phyloP scores from a whole-genome alignment of 1,284 basidiomycete genomes.

The Ceratobasidium sp. region DNA sequence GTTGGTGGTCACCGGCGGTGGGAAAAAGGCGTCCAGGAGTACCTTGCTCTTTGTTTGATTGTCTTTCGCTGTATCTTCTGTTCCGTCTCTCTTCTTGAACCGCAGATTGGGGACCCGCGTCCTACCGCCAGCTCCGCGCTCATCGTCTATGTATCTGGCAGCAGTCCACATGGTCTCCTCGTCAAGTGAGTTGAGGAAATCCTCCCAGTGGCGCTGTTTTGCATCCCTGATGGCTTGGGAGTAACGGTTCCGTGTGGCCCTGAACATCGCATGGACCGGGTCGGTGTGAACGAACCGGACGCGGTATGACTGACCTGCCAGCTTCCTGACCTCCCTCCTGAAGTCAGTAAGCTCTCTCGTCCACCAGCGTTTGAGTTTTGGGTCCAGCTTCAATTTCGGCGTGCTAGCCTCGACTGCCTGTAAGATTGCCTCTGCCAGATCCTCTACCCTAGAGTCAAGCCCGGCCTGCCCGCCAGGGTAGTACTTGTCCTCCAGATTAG shows the following conservation, averaged over 20 bases:
- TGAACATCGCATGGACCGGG: neutral
- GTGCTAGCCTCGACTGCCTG: too few relatives aligned
- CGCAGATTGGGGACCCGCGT: constrained; percentile 21
- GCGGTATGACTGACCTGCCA: neutral
- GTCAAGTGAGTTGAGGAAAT: too few relatives aligned
- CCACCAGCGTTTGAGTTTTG: neutral
- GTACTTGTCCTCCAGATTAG: too few relatives aligned
- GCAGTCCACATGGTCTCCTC: neutral
- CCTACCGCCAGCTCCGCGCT: neutral
- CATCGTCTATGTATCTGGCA: constrained; percentile 8
- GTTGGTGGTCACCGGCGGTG: neutral
- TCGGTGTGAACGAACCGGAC: neutral
- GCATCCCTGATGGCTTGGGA: neutral
- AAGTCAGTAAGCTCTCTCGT: neutral
- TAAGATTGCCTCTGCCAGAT: too few relatives aligned
- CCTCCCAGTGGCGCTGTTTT: too few relatives aligned
- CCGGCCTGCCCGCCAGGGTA: too few relatives aligned
- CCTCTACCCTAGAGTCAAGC: too few relatives aligned
- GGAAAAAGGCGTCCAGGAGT: constrained; percentile 45
- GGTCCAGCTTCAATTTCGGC: neutral
- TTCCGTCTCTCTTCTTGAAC: neutral
- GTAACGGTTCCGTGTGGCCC: neutral
- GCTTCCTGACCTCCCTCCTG: constrained; percentile 12
- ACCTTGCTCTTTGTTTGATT: constrained; percentile 37
- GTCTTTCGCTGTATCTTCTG: neutral